Evolutionary conservation across 257 asterid species (phyloP).

Genomic region (Ehretia macrophylla): DNA sequence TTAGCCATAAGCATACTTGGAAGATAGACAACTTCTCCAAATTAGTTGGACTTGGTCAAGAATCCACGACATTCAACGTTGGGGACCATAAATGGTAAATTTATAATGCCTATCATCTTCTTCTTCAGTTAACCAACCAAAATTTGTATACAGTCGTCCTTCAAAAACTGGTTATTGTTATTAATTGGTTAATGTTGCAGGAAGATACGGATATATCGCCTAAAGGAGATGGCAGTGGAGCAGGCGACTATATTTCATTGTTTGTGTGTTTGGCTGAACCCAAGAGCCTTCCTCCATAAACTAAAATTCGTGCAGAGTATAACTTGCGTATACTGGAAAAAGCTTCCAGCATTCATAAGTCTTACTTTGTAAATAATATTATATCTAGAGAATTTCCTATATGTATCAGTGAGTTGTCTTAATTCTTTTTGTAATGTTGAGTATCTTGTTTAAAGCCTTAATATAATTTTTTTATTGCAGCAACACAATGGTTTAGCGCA

Average conservation of each 20-base stretch:
- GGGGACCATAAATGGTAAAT: conserved; percentile 49
- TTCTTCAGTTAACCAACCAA: too few relatives aligned
- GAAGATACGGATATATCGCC: conserved; percentile 56
- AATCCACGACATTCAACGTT: conserved; percentile 46
- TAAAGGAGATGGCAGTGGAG: conserved; percentile 48
- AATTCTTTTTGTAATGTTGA: too few relatives aligned
- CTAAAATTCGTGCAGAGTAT: conserved; percentile 49
- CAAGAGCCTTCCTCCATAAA: conserved; percentile 27
- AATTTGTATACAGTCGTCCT: too few relatives aligned
- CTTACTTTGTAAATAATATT: conserved; percentile 49
- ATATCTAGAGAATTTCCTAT: conserved; percentile 3
- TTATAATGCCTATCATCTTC: too few relatives aligned
- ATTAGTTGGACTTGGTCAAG: conserved; percentile 26
- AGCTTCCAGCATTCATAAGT: conserved; percentile 24
- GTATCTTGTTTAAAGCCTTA: background rate
- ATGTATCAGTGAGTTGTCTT: background rate
- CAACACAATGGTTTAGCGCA: conserved; percentile 53
- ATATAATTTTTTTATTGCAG: conserved; percentile 30
- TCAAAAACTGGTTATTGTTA: background rate
- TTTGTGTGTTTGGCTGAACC: conserved; percentile 58
- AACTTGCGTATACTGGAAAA: conserved; percentile 52
- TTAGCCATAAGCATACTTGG: conserved; percentile 38
- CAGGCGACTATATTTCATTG: conserved; percentile 40
- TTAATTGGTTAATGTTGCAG: conserved; percentile 33
- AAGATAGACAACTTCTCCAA: conserved; percentile 30